Percentiles rank a stretch among this genome's conserved stretches.
phyloP scores from a whole-genome alignment of 805 yeast genomes.

The Yarrowia deformans region DNA sequence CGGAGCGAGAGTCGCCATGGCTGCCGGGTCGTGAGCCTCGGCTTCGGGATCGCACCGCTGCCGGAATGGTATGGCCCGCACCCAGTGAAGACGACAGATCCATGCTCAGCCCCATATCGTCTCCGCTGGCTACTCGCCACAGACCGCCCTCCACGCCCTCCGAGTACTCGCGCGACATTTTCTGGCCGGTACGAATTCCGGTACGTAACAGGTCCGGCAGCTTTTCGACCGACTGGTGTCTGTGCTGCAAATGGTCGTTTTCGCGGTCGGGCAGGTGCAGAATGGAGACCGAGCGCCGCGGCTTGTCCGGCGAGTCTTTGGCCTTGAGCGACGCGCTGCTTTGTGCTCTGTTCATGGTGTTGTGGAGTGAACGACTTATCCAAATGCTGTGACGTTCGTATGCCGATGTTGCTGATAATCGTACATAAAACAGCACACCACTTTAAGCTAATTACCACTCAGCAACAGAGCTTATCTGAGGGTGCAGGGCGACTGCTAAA shows the following conservation, averaged over 20 bases:
- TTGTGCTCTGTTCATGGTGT: conserved; percentile 22
- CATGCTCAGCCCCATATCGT: conserved; percentile 12
- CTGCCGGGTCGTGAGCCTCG: conserved; percentile 24
- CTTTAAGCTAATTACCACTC: not conserved
- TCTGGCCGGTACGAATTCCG: conserved; percentile 29
- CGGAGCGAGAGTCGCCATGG: conserved; percentile 20
- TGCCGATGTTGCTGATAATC: too few relatives aligned
- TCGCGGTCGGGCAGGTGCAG: conserved; percentile 32
- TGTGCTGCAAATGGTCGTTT: conserved; percentile 2
- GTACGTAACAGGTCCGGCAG: conserved; percentile 35
- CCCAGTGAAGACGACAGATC: not conserved
- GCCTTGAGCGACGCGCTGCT: conserved; percentile 18
- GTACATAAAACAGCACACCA: conserved; percentile 10
- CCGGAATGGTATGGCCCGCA: not conserved
- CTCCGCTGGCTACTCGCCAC: conserved; percentile 35
- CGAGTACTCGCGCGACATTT: conserved; percentile 40
- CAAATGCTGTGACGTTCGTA: not conserved
- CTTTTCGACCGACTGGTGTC: conserved; percentile 22
- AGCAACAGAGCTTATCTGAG: not conserved
- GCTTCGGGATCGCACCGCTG: conserved; percentile 6
- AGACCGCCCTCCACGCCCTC: conserved; percentile 37
- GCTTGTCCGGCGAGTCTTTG: conserved; percentile 27
- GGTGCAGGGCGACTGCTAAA: too few relatives aligned
- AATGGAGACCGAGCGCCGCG: conserved; percentile 24
- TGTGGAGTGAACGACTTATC: too few relatives aligned